Percentiles rank a stretch among this genome's conserved stretches.
phyloP scores from a whole-genome alignment of 805 yeast species.

The Barnettozyma vustinii region DNA sequence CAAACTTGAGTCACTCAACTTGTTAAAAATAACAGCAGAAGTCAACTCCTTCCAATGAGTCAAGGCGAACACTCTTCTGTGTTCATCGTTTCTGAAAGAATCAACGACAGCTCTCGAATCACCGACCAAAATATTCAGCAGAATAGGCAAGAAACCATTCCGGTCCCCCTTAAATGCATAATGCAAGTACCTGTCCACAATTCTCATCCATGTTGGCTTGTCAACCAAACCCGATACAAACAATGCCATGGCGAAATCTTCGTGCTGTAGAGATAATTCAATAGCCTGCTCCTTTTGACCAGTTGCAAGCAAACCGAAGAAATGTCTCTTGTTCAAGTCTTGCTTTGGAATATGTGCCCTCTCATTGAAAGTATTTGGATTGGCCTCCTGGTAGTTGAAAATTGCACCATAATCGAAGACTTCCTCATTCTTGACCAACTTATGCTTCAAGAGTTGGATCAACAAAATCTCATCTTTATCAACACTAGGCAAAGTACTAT shows the following conservation, averaged over 20 bases:
- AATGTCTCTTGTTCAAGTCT: conserved; percentile 24
- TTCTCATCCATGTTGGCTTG: conserved; percentile 49
- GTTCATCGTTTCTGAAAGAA: conserved; percentile 36
- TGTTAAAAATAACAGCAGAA: conserved; percentile 34
- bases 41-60: conserved; percentile 47
- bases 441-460: conserved; percentile 26
- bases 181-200: conserved; percentile 52
- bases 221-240: conserved; percentile 64
- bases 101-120: conserved; percentile 48
- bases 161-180: conserved; percentile 40
- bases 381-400: conserved; percentile 15
- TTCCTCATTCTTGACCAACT: conserved; percentile 12
- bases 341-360: conserved; percentile 14
- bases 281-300: conserved; percentile 71
- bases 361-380: conserved; percentile 1
- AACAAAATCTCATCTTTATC: conserved; percentile 72
- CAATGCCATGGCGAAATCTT: conserved; percentile 76
- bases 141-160: conserved; percentile 42
- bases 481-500: conserved; percentile 33
- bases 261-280: conserved; percentile 50
- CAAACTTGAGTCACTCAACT: conserved; percentile 27
- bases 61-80: conserved; percentile 44
- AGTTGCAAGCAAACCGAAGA: conserved; percentile 56
- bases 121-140: conserved; percentile 63
- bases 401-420: conserved; percentile 20